Base-by-base conservation (phyloP, 148 eudicot species). In the Rhododendron kiyosumense region DNA sequence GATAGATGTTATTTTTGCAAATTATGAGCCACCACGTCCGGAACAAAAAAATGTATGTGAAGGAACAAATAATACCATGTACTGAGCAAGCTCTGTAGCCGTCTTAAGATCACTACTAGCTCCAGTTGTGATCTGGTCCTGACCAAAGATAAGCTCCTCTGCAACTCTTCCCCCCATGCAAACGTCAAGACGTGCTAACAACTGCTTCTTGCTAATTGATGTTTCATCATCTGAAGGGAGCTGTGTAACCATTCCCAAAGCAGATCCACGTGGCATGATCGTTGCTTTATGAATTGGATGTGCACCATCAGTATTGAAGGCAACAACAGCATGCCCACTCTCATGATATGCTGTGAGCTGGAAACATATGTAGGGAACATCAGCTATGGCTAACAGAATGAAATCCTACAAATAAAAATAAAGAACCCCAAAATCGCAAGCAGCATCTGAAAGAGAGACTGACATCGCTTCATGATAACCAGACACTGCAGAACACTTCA, bases 141-240 rank as follows among this genome's bases (percentile, higher is more conserved):
- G 90, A 78, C 99, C 99, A 87, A 97, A 97, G 79, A 97, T 94
- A 61, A 97, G 95, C 92, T 97, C 99, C 87, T 97, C 99, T 5
- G 99, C 99, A 18, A 95, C 99, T 89, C 98, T 86, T 77, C 99
- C 99, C 51, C 99, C 99, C 99, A 95, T 97, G 86, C 99, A 97
- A 89, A 97, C 99, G 91, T 97, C 99, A 74, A 97, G 96, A 20
- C 99, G 96, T n/a, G 99, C 99, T 88, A 97, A 86, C 83, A 97
- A 88, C 78, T 97, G 99, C 79, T 91, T 95, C 89, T 92, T 95
- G 93, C 98, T 97, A 85, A 94, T 87, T 54, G 98, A 94, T 82
- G 96, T 95, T 91, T 97, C 99, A 54, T 97, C 99, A 85, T 74
- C 89, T 79, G 99, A 94, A 76, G 98, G 99, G 67, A 97, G 94